Conservation (phyloP, 2,329 filamentous ascomycete genomes). For the Microcyclospora tardicrescens region DNA sequence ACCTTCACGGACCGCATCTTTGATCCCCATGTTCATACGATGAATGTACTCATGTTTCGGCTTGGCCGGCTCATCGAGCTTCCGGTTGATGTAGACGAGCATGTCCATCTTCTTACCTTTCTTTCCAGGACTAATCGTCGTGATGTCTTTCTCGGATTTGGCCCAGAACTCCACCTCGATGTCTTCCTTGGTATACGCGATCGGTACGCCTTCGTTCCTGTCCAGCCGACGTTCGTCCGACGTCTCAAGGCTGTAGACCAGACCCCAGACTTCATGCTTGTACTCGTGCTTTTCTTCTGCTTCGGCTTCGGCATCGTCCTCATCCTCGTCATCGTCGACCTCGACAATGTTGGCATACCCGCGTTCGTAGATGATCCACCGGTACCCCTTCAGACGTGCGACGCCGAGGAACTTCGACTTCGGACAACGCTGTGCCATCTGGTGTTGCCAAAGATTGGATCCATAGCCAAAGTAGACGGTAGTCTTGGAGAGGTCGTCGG, state of each 20-base stretch:
- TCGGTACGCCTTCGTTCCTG: slow-evolving; percentile 48
- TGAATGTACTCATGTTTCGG: slow-evolving; percentile 47
- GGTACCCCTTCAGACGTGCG: slow-evolving; percentile 43
- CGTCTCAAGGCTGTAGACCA: slow-evolving; percentile 41
- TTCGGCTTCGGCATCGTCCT: background rate
- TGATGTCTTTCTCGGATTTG: slow-evolving; percentile 5
- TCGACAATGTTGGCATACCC: slow-evolving; percentile 57
- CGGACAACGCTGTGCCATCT: slow-evolving; percentile 52
- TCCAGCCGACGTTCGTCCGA: slow-evolving; percentile 43
- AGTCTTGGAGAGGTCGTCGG: too few species aligned
- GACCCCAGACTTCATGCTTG: slow-evolving; percentile 41
- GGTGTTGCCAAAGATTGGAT: slow-evolving; percentile 52
- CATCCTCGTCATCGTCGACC: slow-evolving; percentile 2
- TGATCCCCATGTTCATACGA: slow-evolving; percentile 51
- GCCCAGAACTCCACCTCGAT: slow-evolving; percentile 34
- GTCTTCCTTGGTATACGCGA: slow-evolving; percentile 44
- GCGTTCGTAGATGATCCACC: slow-evolving; percentile 53
- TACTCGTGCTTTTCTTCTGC: slow-evolving; percentile 3
- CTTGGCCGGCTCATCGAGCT: slow-evolving; percentile 25
- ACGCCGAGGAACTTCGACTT: slow-evolving; percentile 43
- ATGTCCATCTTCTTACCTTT: slow-evolving; percentile 22
- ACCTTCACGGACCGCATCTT: slow-evolving; percentile 42
- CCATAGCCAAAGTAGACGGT: slow-evolving; percentile 55
- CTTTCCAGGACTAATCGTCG: slow-evolving; percentile 13
- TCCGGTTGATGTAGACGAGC: slow-evolving; percentile 48